These are phyloP conservation scores for Lophiostoma macrostomum DNA, from an alignment of 495 filamentous ascomycete species.

Conservation along the genomic window DNA sequence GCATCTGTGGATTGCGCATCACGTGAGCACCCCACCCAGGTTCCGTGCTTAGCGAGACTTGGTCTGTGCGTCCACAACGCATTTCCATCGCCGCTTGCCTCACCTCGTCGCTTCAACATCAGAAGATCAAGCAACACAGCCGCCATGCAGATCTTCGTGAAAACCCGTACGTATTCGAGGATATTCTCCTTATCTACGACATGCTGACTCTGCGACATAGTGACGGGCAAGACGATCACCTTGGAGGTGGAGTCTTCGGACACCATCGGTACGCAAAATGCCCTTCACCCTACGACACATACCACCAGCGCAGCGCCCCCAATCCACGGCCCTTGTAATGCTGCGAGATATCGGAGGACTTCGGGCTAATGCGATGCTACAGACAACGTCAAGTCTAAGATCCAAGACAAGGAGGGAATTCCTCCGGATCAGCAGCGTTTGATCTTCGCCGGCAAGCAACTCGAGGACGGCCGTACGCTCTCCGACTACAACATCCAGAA, in stretches of 20 bases:
- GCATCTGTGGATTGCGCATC: no score
- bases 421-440: constrained; percentile 98
- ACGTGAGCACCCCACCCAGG: no score
- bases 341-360: background rate
- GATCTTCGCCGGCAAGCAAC: constrained; percentile 99
- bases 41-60: no score
- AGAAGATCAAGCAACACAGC: constrained; percentile 23
- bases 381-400: constrained; percentile 47
- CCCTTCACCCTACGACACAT: background rate
- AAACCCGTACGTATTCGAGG: constrained; percentile 40
- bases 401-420: constrained; percentile 99
- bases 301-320: background rate
- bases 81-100: background rate
- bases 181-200: constrained; percentile 32
- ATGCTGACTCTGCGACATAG: constrained; percentile 65
- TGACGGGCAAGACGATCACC: constrained; percentile 97
- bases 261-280: constrained; percentile 67
- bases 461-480: constrained; percentile 97
- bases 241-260: constrained; percentile 98
- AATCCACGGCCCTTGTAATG: background rate
- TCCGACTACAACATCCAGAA: constrained; percentile 99
- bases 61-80: no score
- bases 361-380: background rate
- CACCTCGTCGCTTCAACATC: constrained; percentile 11
- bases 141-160: constrained; percentile 41